Conservation (phyloP, 805 yeast species). For the Starmerella stigmatis region DNA sequence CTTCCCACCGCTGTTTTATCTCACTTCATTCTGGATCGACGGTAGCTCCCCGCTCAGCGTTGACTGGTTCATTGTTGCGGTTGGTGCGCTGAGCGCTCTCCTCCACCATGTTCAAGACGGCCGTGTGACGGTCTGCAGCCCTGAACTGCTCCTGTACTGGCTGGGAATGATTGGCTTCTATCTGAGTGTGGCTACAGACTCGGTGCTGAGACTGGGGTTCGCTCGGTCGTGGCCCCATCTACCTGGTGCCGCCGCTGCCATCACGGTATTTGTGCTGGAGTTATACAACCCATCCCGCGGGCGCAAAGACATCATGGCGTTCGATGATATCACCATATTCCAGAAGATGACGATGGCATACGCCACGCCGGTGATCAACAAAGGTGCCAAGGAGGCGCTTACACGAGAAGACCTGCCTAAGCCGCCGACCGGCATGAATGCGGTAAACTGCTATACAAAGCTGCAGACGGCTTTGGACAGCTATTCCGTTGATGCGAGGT, state of each 20-base stretch:
- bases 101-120: slow-evolving; percentile 25
- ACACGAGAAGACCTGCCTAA: slow-evolving; percentile 22
- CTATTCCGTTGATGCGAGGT: slow-evolving; percentile 1
- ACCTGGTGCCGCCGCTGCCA: slow-evolving; percentile 5
- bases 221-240: neutral
- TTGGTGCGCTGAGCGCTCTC: slow-evolving; percentile 11
- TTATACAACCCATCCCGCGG: slow-evolving; percentile 7
- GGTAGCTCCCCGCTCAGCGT: slow-evolving; percentile 9
- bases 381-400: slow-evolving; percentile 13
- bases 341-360: slow-evolving; percentile 20
- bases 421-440: slow-evolving; percentile 20
- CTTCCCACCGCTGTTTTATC: slow-evolving; percentile 11
- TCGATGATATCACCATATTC: slow-evolving; percentile 21
- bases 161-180: slow-evolving; percentile 14
- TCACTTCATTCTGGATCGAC: slow-evolving; percentile 7
- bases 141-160: slow-evolving; percentile 25
- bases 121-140: slow-evolving; percentile 21
- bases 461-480: slow-evolving; percentile 10
- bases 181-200: slow-evolving; percentile 18
- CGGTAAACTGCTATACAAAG: slow-evolving; percentile 16
- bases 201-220: slow-evolving; percentile 2
- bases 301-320: neutral
- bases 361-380: slow-evolving; percentile 14
- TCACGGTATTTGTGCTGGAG: slow-evolving; percentile 13
- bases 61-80: slow-evolving; percentile 14